These are phyloP conservation scores for Blastocystis sp. DNA, from an alignment of 352 stramenopile genomes.

Conservation along the genomic window DNA sequence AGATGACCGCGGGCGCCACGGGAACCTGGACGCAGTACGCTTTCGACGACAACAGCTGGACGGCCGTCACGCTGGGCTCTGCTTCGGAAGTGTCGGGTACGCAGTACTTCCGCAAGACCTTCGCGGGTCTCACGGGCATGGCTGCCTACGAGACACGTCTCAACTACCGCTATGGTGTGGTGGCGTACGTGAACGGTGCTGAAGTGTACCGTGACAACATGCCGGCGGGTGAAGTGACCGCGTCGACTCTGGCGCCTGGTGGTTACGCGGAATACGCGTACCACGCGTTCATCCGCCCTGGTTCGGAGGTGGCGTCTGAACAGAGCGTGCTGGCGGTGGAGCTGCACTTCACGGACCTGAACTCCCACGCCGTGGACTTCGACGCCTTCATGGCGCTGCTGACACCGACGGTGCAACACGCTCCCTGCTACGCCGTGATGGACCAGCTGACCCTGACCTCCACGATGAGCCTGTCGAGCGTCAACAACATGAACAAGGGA, in stretches of 20 bases:
- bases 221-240: neutral
- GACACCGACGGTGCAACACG: neutral
- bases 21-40: slow-evolving; percentile 8
- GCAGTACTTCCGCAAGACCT: too few species aligned
- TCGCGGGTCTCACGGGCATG: too few species aligned
- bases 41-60: slow-evolving; percentile 9
- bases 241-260: neutral
- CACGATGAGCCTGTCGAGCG: neutral
- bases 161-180: too few species aligned
- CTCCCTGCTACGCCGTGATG: neutral
- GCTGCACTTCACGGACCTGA: neutral
- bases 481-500: neutral
- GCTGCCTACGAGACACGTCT: too few species aligned
- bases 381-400: slow-evolving; percentile 16
- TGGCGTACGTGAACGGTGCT: too few species aligned
- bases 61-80: neutral
- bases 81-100: neutral
- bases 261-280: neutral
- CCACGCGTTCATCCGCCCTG: slow-evolving; percentile 3
- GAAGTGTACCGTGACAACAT: too few species aligned
- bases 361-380: neutral
- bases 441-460: neutral
- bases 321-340: slow-evolving; percentile 27
- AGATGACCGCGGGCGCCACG: slow-evolving; percentile 5
- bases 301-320: neutral